Evolutionary conservation across 371 early-diverging fungal species (phyloP), one percentile per base, ranked within the genome.

Genomic region (Mucor lusitanicus): DNA sequence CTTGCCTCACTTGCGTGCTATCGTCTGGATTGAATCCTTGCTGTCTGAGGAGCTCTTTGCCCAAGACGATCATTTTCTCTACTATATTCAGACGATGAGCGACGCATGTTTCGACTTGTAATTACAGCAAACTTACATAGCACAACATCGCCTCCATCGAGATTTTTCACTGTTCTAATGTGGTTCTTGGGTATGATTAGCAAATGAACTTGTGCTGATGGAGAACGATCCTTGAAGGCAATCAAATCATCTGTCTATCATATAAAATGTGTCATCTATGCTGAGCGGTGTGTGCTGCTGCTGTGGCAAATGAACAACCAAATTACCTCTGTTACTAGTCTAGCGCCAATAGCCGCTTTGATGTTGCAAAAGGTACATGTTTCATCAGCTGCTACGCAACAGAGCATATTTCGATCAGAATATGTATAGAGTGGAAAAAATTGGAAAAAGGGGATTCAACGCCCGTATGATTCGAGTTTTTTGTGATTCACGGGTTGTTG

Each of bases 191-290:
- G 88, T 59, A 88, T 80, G 48, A 90, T 63, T 6, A 87, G 77
- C 13, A 87, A 59, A 76, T 90, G 90, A 17, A 79, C 21, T 19
- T 68, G 59, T 12, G 85, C 85, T 15, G 79, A 77, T 13, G 90
- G 88, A 17, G 80, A 77, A n/a, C 85, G 83, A 74, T 90, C 90
- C 40, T 79, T 75, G 69, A 90, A 87, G 3, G 85, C 88, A 27
- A 87, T 68, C 46, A 84, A 63, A 23, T 80, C 71, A 39, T 81
- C 81, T 59, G 87, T 85, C 83, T 87, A 66, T 44, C 21, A 50
- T 50, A 12, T 12, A 37, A n/a, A 37, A 37, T 37, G 37, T 37
- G 37, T 37, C 13, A 37, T 37, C 39, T n/a, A 56, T n/a, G 23
- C 7, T 17, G 32, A 37, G 8, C 37, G 6, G 6, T 35, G 35